Evolutionary conservation across 1,284 basidiomycete genomes (phyloP).

Genomic region (Ceratorhiza oryzae-sativae): DNA sequence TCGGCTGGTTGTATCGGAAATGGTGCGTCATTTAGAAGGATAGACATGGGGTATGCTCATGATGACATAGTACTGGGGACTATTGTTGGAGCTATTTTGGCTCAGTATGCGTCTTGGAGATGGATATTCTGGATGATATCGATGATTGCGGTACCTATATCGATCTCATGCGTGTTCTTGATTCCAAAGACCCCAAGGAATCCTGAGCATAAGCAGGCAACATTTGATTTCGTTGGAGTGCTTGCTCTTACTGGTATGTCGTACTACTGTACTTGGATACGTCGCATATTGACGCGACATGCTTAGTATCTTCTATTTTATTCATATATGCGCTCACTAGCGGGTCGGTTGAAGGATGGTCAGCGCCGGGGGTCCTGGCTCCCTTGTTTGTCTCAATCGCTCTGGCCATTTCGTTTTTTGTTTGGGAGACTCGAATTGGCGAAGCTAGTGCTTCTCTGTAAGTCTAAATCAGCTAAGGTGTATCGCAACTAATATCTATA

Average conservation of each 20-base stretch:
- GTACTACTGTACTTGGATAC: neutral
- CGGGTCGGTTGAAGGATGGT: conserved; percentile 43
- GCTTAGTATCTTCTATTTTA: conserved; percentile 42
- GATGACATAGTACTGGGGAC: conserved; percentile 49
- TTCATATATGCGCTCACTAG: conserved; percentile 45
- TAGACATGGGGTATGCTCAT: conserved; percentile 41
- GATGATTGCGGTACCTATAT: conserved; percentile 49
- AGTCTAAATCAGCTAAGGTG: conserved; percentile 17
- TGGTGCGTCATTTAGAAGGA: conserved; percentile 2
- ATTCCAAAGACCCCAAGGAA: conserved; percentile 46
- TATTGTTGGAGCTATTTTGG: conserved; percentile 56
- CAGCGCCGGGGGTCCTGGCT: conserved; percentile 41
- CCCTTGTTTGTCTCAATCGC: conserved; percentile 44
- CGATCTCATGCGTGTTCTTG: conserved; percentile 48
- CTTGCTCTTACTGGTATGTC: conserved; percentile 53
- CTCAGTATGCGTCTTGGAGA: conserved; percentile 49
- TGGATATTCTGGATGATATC: conserved; percentile 55
- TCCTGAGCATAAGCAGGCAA: conserved; percentile 23
- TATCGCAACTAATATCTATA: conserved; percentile 40
- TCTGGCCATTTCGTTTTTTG: conserved; percentile 42
- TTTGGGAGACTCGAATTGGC: conserved; percentile 43
- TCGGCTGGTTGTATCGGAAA: conserved; percentile 52
- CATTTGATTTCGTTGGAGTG: conserved; percentile 55
- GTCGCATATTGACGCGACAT: conserved; percentile 42
- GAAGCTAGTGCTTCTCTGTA: conserved; percentile 42